phyloP scores from a whole-genome alignment of 768 basidiomycete genomes.

The Coprinopsis marcescibilis region DNA sequence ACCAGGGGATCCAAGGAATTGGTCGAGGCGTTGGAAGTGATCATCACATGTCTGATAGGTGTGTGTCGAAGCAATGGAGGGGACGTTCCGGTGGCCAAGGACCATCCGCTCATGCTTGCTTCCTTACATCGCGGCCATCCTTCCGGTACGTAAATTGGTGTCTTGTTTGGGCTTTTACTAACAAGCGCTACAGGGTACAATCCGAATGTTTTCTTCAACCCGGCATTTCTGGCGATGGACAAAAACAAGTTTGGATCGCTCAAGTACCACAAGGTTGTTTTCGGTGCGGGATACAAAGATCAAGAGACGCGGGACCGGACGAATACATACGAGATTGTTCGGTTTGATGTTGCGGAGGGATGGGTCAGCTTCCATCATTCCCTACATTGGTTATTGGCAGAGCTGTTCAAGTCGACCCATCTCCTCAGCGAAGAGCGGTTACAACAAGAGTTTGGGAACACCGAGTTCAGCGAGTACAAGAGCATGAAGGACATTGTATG shows the following conservation, averaged over 20 bases:
- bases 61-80: conserved; percentile 7
- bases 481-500: conserved; percentile 59
- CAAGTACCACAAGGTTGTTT: conserved; percentile 58
- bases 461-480: conserved; percentile 20
- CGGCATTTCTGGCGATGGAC: conserved; percentile 71
- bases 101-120: conserved; percentile 4
- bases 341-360: conserved; percentile 74
- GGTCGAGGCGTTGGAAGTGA: conserved; percentile 24
- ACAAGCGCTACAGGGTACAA: conserved; percentile 2
- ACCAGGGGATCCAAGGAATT: conserved; percentile 35
- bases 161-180: not conserved
- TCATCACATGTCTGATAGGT: conserved; percentile 8
- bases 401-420: conserved; percentile 80
- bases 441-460: conserved; percentile 34
- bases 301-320: conserved; percentile 4
- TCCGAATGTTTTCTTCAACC: conserved; percentile 33
- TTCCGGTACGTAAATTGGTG: conserved; percentile 1
- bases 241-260: conserved; percentile 56
- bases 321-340: conserved; percentile 51
- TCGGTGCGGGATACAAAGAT: conserved; percentile 38
- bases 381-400: conserved; percentile 84
- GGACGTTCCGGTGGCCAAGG: conserved; percentile 3
- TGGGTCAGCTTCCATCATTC: conserved; percentile 94
- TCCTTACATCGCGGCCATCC: conserved; percentile 3
- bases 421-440: conserved; percentile 54